These are phyloP conservation scores for Crithidia expoeki DNA, from an alignment of 208 protist genomes.

Conservation along the genomic window DNA sequence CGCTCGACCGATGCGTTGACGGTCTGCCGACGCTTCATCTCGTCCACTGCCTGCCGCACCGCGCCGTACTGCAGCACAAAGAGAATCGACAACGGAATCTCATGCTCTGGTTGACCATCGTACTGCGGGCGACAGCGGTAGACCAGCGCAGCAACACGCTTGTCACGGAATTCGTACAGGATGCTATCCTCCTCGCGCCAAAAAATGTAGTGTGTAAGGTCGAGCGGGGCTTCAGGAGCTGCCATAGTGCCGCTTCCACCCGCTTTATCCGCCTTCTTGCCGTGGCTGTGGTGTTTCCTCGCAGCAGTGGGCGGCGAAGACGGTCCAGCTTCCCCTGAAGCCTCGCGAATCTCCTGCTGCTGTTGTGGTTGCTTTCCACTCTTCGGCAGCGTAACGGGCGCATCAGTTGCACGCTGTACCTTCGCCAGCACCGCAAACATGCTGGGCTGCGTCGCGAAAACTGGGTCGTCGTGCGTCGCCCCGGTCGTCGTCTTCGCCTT, in stretches of 20 bases:
- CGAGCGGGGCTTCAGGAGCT: constrained; percentile 37
- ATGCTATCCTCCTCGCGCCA: constrained; percentile 89
- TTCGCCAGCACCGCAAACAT: constrained; percentile 89
- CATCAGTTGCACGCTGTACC: constrained; percentile 79
- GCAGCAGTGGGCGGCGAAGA: neutral
- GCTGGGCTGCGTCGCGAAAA: constrained; percentile 53
- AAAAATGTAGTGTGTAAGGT: constrained; percentile 77
- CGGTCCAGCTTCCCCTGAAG: neutral
- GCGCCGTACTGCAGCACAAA: constrained; percentile 75
- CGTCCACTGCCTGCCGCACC: constrained; percentile 65
- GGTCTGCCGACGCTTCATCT: constrained; percentile 67
- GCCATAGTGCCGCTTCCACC: neutral
- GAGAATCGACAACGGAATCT: constrained; percentile 81
- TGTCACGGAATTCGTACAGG: constrained; percentile 80
- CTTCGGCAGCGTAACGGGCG: constrained; percentile 38
- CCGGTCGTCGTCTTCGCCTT: neutral
- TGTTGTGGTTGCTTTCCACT: constrained; percentile 5
- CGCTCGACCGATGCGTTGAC: constrained; percentile 56
- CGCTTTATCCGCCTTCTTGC: constrained; percentile 16
- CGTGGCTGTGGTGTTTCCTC: constrained; percentile 11
- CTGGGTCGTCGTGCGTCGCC: constrained; percentile 29
- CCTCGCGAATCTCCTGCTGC: neutral
- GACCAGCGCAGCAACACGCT: constrained; percentile 75
- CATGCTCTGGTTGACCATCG: constrained; percentile 78
- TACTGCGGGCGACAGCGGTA: constrained; percentile 88